Base-by-base conservation (phyloP, 345 rosid species). In the Lumnitzera littorea region DNA sequence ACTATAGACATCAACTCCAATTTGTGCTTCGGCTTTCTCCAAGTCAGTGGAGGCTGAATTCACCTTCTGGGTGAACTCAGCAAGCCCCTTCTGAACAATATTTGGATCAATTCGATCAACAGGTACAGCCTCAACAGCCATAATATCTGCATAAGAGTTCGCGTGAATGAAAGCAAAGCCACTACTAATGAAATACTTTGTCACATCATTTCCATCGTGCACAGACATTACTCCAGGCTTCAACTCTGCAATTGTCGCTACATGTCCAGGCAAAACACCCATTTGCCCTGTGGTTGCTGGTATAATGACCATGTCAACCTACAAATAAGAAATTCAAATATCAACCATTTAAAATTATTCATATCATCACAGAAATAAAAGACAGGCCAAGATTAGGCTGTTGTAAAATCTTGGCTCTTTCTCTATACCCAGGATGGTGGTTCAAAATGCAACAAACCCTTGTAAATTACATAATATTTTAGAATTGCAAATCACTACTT, bases 221-320 rank as follows among this genome's bases (percentile, higher is more conserved):
- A 92, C 98, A 0, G 96, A 82, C 74, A 92, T 62, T 58, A 89
- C 63, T 20, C 96, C 96, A 0, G 98, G 98, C 68, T 89, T 89
- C 61, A 89, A 74, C 82, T 92, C 98, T 20, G 94, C 83, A 53
- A 92, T 85, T 47, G 96, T 84, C 1, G 94, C 82, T 15, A 85
- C 96, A 53, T 87, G 96, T 61, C 94, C 94, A 0, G 96, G 96
- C 69, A 92, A 72, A 54, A 89, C 90, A 67, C 96, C 98, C 94
- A 89, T 89, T 58, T 92, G 96, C 54, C 96, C 94, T 2, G 94
- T 85, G 50, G 96, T 81, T 55, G 98, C 91, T 50, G 98, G 98
- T 31, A 89, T 65, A 48, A 92, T 87, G 62, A 92, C 89, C 98
- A 92, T 87, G 81, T 85, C 98, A 69, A 89, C 96, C 98, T 92